These are phyloP conservation scores for Leishmania lainsoni DNA, from an alignment of 208 protist genomes.

Conservation along the genomic window DNA sequence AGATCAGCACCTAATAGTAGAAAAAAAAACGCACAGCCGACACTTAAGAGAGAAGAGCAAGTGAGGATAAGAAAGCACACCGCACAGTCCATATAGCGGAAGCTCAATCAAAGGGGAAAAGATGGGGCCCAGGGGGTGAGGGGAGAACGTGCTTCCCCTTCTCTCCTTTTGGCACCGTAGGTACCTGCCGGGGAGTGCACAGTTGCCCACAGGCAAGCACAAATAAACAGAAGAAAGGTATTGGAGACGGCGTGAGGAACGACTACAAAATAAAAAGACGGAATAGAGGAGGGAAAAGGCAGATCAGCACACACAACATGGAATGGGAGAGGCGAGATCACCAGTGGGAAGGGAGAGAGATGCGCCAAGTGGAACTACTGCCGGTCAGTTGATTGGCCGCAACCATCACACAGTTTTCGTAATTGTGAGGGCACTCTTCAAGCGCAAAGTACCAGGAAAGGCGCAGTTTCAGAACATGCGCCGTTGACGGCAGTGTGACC, in stretches of 20 bases:
- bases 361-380: neutral
- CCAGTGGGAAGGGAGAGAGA: neutral
- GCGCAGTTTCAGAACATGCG: neutral
- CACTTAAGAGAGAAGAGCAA: neutral
- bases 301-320: neutral
- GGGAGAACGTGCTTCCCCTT: neutral
- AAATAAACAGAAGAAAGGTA: neutral
- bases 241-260: neutral
- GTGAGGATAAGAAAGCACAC: neutral
- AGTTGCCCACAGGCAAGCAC: too few relatives aligned
- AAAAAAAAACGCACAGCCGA: neutral
- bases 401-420: neutral
- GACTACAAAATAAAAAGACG: neutral
- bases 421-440: neutral
- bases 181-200: neutral
- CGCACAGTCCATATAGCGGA: neutral
- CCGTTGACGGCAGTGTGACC: neutral
- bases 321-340: neutral
- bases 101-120: too few relatives aligned
- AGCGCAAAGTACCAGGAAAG: neutral
- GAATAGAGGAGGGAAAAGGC: neutral
- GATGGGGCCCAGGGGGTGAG: too few relatives aligned
- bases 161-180: neutral
- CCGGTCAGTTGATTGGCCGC: neutral
- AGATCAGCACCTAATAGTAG: neutral